Evolutionary conservation across 1,284 basidiomycete species (phyloP), one percentile per base, ranked within the genome.

Genomic region (Ustilago esculenta): DNA sequence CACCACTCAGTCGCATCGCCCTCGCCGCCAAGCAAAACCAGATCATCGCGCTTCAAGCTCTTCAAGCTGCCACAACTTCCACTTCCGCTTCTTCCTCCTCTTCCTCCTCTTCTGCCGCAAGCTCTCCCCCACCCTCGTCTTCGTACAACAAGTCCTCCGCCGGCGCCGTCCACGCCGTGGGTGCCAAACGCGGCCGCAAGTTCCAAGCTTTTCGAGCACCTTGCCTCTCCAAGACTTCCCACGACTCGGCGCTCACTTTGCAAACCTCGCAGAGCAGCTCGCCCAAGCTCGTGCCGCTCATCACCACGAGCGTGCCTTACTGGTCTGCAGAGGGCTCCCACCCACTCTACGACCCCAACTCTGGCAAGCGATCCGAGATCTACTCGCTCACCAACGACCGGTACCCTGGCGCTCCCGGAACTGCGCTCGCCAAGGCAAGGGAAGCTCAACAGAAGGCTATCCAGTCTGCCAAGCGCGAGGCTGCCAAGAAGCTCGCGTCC

Each of bases 351-450:
- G 67, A 70, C 30, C 67, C 67, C 8, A 45, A 37, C 36, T 70
- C 67, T 34, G 67, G 67, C 50, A 66, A 51, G 45, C 66, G 72
- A 17, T 59, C 58, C 53, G 65, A 72, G 33, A 57, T 64, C 33
- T 76, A 74, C 49, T 69, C 75, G 25, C 68, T 78, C 39, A 67
- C 72, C 33, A 78, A 80, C 58, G 76, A 80, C 27, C 73, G 77
- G 14, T 78, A 77, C 29, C 73, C 76, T 8, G 75, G 77, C 23
- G 77, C 74, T 24, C 75, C 76, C 6, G 75, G 76, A 18, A 76
- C 76, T 0, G 74, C 74, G 1, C 61, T 76, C 18, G 72, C 73
- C 35, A 65, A 69, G 25, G 76, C 73, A 10, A 61, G 69, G 14
- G 75, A 79, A 37, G 75, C 67, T 23, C 67, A 65, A 5, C 55